Base-by-base conservation (phyloP, 75 land plant genomes). In the Isoetes taiwanensis region DNA sequence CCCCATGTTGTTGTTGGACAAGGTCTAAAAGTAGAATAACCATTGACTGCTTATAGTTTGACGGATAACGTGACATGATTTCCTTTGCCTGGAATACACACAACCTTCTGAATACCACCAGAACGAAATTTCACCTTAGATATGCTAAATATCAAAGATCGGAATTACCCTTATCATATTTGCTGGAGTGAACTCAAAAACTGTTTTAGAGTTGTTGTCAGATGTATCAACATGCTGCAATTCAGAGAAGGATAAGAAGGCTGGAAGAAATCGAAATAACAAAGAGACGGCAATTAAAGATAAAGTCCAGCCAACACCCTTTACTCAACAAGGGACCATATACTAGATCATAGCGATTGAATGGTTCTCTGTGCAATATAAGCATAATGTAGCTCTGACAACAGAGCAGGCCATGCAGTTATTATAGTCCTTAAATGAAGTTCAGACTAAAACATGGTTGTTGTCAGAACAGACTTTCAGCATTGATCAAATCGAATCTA, bases 1-100 rank as follows among this genome's bases (percentile, higher is more conserved):
- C 98, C 63, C 96, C 95, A 66, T 88, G 80, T 56, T 93, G 98
- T 63, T 87, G 98, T 57, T 93, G 98, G 14, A 95, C 98, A 61
- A 93, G 83, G 78, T 93, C 98, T 24, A 93, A 70, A 50, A 93
- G 55, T 54, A 89, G 78, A 72, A 93, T 93, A 2, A 81, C 82
- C 8, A 89, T 95, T 67, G 98, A 93, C 39, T 84, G 89, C 71
- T 93, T 87, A 62, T 93, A 93, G 58, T 93, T 93, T 30, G 84
- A 80, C 35, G 98, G 98, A 72, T 93, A 93, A 62, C 87, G 89
- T 27, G 98, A 87, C 37, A 93, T 41, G 12, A 84, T 81, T 72
- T 93, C 95, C 70, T 71, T 81, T 43, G 67, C 90, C 98, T 93
- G 63, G 20, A 21, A 32, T 25, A 56, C 8, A 29, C 10, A 26